A percentile compares a stretch with the other conserved stretches of the same genome.
Conservation (phyloP, 225 moss, liverwort and hornwort genomes). For the Anthoceros angustus region DNA sequence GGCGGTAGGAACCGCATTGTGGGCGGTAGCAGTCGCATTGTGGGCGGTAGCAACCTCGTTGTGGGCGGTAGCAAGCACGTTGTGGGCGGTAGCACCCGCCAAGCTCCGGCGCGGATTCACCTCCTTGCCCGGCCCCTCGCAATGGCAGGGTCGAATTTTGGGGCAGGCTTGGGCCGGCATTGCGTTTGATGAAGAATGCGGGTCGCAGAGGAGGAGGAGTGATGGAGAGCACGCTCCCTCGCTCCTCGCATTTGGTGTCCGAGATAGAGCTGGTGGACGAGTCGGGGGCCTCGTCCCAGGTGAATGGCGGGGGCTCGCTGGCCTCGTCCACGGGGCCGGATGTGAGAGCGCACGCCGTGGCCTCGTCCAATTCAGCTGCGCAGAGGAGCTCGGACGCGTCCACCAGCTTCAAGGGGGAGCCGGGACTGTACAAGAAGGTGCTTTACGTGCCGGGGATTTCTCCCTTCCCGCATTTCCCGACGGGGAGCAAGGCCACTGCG, state of each 20-base stretch:
- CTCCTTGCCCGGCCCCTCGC: too few species aligned
- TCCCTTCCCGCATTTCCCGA: background rate
- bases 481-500: too few species aligned
- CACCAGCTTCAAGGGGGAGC: background rate
- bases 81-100: too few species aligned
- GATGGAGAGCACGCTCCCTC: background rate
- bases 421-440: background rate
- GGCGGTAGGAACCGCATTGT: too few species aligned
- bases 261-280: constrained; percentile 2
- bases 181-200: background rate
- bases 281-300: background rate
- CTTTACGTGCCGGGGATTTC: background rate
- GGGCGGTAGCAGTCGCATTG: too few species aligned
- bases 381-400: background rate
- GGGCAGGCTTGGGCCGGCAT: too few species aligned
- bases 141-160: too few species aligned
- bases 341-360: background rate
- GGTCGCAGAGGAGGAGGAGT: background rate
- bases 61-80: too few species aligned
- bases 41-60: too few species aligned
- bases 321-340: background rate
- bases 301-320: background rate
- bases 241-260: background rate
- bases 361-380: background rate
- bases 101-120: too few species aligned